Percentiles rank a stretch among this genome's conserved stretches.
These are phyloP conservation scores for Symmetrospora coprosmae DNA, from an alignment of 768 basidiomycete species.

Conservation along the genomic window DNA sequence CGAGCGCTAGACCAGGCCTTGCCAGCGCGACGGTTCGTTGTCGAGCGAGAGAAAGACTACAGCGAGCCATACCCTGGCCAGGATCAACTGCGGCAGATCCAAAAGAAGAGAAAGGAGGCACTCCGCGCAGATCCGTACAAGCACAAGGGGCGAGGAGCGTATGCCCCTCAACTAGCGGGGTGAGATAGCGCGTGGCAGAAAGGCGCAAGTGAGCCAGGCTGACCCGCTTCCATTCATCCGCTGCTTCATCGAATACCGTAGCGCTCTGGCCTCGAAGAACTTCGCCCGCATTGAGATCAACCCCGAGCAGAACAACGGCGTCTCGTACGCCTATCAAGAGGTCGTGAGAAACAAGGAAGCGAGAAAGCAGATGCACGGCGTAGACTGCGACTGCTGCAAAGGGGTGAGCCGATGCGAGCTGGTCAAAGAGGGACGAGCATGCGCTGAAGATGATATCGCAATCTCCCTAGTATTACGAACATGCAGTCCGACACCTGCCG, in stretches of 20 bases:
- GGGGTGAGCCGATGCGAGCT: constrained; percentile 44
- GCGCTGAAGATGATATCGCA: background rate
- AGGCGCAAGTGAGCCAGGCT: too few species aligned
- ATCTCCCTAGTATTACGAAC: constrained; percentile 20
- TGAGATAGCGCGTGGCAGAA: too few species aligned
- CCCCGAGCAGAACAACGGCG: constrained; percentile 51
- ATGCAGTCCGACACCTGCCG: background rate
- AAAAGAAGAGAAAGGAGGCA: background rate
- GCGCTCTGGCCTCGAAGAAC: too few species aligned
- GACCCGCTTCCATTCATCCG: too few species aligned
- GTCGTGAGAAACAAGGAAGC: constrained; percentile 57
- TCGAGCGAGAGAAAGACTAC: background rate
- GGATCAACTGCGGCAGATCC: constrained; percentile 3
- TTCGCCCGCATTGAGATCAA: too few species aligned
- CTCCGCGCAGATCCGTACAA: constrained; percentile 9
- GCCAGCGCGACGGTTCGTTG: too few species aligned
- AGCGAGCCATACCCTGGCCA: constrained; percentile 16
- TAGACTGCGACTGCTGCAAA: constrained; percentile 68
- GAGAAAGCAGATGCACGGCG: constrained; percentile 54
- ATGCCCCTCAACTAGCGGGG: background rate
- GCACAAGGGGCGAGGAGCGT: constrained; percentile 20
- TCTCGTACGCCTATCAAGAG: constrained; percentile 56
- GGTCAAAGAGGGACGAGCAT: background rate
- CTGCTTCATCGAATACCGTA: too few species aligned
- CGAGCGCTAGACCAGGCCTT: too few species aligned